Conservation (phyloP, 495 filamentous ascomycete species). For the Bacidia gigantensis region DNA sequence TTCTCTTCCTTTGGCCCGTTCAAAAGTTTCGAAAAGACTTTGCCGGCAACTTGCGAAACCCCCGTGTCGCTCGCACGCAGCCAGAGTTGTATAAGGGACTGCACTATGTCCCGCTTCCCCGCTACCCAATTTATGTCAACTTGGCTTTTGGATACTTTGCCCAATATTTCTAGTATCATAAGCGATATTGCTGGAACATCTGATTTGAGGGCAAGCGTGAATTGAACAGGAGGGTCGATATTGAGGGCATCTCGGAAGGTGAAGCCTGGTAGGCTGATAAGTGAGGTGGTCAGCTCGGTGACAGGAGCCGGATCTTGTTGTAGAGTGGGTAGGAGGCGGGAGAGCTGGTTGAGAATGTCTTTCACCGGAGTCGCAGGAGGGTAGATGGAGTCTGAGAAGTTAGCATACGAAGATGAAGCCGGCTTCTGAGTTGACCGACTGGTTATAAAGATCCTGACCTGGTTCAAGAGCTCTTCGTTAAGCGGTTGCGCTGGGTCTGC, state of each 20-base stretch:
- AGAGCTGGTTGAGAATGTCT: conserved; percentile 31
- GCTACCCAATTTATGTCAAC: conserved; percentile 57
- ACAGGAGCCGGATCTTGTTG: conserved; percentile 39
- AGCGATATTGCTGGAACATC: conserved; percentile 53
- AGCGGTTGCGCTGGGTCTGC: background rate
- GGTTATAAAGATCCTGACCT: background rate
- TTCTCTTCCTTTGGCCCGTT: conserved; percentile 39
- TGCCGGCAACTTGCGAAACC: conserved; percentile 54
- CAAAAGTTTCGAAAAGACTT: conserved; percentile 55
- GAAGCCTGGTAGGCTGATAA: conserved; percentile 26
- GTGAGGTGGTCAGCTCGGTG: conserved; percentile 26
- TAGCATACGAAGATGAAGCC: background rate
- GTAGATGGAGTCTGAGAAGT: background rate
- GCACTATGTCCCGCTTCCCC: conserved; percentile 46
- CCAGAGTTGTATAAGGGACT: conserved; percentile 53
- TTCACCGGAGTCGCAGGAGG: background rate
- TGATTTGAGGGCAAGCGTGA: conserved; percentile 40
- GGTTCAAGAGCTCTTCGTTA: background rate
- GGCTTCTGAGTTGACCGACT: background rate
- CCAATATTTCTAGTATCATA: conserved; percentile 54
- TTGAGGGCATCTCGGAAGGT: conserved; percentile 32
- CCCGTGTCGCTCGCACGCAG: conserved; percentile 55
- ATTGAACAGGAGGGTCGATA: conserved; percentile 33
- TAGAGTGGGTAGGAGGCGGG: conserved; percentile 32
- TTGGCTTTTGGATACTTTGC: conserved; percentile 49